Evolutionary conservation across 768 basidiomycete genomes (phyloP), one percentile per base, ranked within the genome.

Genomic region (Mycena maculata): DNA sequence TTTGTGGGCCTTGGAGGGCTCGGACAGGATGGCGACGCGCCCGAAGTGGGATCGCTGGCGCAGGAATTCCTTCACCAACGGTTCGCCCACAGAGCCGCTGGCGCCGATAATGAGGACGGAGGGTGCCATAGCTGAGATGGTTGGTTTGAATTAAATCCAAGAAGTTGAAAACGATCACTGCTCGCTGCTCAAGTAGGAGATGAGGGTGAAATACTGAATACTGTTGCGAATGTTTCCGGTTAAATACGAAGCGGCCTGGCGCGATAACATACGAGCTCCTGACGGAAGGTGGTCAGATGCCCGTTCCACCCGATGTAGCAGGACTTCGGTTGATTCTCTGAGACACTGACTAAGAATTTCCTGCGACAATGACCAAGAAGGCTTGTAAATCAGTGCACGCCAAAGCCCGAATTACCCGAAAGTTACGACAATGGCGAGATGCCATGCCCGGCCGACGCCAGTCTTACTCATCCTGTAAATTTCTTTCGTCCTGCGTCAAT

Each of bases 41-140:
- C 47, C 54, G 47, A 64, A 64, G 27, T 22, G 36, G 1, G 53
- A 28, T n/a, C 23, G 31, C 9, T 64, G 42, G 4, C 36, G 23
- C 45, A 39, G 45, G 45, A 64, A 64, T 49, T 64, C 63, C 9
- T 48, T 11, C 2, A 64, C 27, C 10, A 64, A 45, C 18, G 63
- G 54, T n/a, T 27, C 18, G 3, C 63, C 62, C 3, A 63, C 16
- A 18, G 44, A 20, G 20, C 62, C 62, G 33, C 62, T 55, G 9
- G 53, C 62, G 28, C 62, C 62, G 62, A 63, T 63, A 36, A 63
- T 44, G 22, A 63, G 33, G 16, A 56, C 62, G 20, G 42, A 63
- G 20, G 53, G 62, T 20, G 62, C 44, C 62, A 63, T 63, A 20
- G 41, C n/a, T n/a, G 53, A 27, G 22, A 42, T 53, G 31, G 56